phyloP scores from a whole-genome alignment of 805 yeast species.

The Cyberlindnera euphorbiiphila region DNA sequence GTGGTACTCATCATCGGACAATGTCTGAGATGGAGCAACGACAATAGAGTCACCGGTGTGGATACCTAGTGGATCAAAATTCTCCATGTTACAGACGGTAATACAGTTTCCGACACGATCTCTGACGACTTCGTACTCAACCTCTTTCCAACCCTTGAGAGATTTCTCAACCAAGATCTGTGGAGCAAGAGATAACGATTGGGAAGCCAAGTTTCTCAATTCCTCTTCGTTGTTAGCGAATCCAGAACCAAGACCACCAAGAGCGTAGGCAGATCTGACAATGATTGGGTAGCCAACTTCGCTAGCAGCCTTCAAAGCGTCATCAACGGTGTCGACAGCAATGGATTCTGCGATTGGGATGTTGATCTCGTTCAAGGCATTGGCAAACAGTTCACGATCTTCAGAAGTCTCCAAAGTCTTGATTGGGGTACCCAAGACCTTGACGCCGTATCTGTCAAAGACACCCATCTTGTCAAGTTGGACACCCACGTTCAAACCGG shows the following conservation, averaged over 20 bases:
- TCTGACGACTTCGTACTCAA: constrained; percentile 97
- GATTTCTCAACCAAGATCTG: constrained; percentile 96
- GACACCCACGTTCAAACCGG: constrained; percentile 94
- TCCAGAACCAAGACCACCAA: constrained; percentile 98
- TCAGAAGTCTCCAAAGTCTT: constrained; percentile 94
- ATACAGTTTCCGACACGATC: constrained; percentile 96
- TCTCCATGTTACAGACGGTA: constrained; percentile 99
- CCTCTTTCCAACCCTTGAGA: constrained; percentile 98
- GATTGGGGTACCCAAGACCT: constrained; percentile 97
- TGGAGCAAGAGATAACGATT: constrained; percentile 85
- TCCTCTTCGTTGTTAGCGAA: constrained; percentile 84
- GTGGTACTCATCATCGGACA: constrained; percentile 95
- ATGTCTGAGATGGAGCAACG: constrained; percentile 97
- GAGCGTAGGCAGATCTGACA: constrained; percentile 95
- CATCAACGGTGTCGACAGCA: constrained; percentile 92
- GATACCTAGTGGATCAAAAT: constrained; percentile 96
- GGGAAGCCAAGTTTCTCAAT: constrained; percentile 81
- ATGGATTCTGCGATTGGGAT: constrained; percentile 96
- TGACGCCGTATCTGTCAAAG: constrained; percentile 83
- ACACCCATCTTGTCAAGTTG: constrained; percentile 93
- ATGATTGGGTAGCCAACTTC: constrained; percentile 91
- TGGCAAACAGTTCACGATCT: constrained; percentile 94
- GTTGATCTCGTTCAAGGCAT: constrained; percentile 90
- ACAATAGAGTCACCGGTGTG: constrained; percentile 99
- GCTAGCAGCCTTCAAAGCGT: constrained; percentile 87